These are phyloP conservation scores for Fusarium sp. DNA, from an alignment of 2,329 filamentous ascomycete genomes.

Conservation along the genomic window DNA sequence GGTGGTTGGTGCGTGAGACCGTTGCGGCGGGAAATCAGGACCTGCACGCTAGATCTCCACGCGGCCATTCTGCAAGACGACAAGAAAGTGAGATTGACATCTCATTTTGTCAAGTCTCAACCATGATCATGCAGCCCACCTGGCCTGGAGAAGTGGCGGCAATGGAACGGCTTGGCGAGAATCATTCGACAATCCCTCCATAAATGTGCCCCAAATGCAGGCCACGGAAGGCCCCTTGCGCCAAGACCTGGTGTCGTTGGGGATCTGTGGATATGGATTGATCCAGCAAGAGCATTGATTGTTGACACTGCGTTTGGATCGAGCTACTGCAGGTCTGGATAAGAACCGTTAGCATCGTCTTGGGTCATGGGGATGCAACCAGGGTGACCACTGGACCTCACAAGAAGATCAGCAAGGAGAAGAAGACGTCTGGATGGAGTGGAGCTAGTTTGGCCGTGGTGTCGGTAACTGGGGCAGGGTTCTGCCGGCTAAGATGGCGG, in stretches of 20 bases:
- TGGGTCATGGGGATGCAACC: slow-evolving; percentile 6
- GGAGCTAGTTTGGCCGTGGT: slow-evolving; percentile 37
- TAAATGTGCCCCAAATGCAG: not conserved
- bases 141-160: slow-evolving; percentile 2
- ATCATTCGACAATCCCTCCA: slow-evolving; percentile 9
- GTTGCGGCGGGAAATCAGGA: slow-evolving; percentile 25
- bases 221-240: not conserved
- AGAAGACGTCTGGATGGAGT: slow-evolving; percentile 20
- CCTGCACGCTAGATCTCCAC: slow-evolving; percentile 33
- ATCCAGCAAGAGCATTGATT: not conserved
- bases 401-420: slow-evolving; percentile 8
- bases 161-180: slow-evolving; percentile 6
- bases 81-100: slow-evolving; percentile 5
- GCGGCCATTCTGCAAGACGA: slow-evolving; percentile 27
- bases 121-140: slow-evolving; percentile 15
- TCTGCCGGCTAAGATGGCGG: slow-evolving; percentile 20
- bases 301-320: slow-evolving; percentile 28
- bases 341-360: slow-evolving; percentile 38
- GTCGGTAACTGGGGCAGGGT: slow-evolving; percentile 37
- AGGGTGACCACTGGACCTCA: not conserved
- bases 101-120: slow-evolving; percentile 10
- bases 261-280: not conserved
- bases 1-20: slow-evolving; percentile 25
- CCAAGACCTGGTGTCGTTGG: not conserved
- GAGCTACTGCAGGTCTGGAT: slow-evolving; percentile 39